Percentiles rank a stretch among this genome's conserved stretches.
These are phyloP conservation scores for Geotrichum reessii DNA, from an alignment of 1,139 yeast species.

Conservation along the genomic window DNA sequence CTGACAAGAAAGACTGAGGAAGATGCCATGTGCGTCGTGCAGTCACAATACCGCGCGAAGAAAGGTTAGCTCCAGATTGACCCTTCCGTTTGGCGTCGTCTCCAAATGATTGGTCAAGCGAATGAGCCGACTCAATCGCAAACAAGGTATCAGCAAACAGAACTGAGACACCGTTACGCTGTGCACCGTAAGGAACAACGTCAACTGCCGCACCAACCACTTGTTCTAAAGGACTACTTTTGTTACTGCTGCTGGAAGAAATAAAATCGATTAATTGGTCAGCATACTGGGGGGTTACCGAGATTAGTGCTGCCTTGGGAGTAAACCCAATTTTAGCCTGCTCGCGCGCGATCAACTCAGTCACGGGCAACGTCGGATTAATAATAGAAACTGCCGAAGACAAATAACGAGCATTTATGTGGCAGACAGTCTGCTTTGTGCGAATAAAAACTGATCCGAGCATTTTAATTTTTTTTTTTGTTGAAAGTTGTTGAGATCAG, in stretches of 20 bases:
- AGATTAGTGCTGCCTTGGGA: constrained; percentile 22
- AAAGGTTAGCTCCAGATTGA: constrained; percentile 9
- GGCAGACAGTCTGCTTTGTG: not conserved
- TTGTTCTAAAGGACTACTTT: constrained; percentile 19
- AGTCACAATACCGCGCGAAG: constrained; percentile 20
- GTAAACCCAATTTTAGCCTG: constrained; percentile 1
- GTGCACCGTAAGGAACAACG: constrained; percentile 33
- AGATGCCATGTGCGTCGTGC: constrained; percentile 31
- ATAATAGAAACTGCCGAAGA: constrained; percentile 17
- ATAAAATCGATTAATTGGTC: constrained; percentile 20
- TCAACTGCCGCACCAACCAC: constrained; percentile 32
- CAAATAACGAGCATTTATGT: not conserved
- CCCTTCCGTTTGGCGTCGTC: constrained; percentile 1
- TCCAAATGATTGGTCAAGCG: constrained; percentile 16
- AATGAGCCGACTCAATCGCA: constrained; percentile 23
- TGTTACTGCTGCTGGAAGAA: not conserved
- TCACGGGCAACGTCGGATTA: constrained; percentile 22
- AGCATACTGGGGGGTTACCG: constrained; percentile 31
- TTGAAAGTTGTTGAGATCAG: not conserved
- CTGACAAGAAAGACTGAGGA: constrained; percentile 24
- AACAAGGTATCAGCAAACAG: constrained; percentile 23
- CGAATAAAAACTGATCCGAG: not conserved
- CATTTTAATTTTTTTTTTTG: not conserved
- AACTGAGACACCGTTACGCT: constrained; percentile 32
- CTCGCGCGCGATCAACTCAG: constrained; percentile 21